Base-by-base conservation (phyloP, 306 rosid species). In the Prunus campanulata region DNA sequence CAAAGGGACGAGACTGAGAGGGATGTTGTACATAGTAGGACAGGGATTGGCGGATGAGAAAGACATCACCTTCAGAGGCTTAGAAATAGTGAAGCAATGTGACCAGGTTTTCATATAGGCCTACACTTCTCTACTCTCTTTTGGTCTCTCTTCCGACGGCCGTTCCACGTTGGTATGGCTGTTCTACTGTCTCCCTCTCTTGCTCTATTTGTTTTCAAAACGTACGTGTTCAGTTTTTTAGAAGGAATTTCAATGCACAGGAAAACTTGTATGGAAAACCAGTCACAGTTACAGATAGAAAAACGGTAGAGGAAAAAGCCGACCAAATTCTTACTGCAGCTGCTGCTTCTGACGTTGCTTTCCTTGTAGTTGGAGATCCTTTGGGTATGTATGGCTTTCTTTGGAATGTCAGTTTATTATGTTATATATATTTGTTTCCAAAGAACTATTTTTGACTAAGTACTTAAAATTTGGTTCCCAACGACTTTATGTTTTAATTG, bases 101-200 rank as follows among this genome's bases (percentile, higher is more conserved):
- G 42, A 35, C 42, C 42, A 35, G 42, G 42, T 35, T 35, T 5
- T 35, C 42, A 5, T 35, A 35, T 1, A 24, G 42, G 8, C 42
- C 42, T 35, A 35, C 42, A 35, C 42, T 35, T 30, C 35, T 3
- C 35, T 35, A 35, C 42, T 35, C 42, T 35, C 42, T 5, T 35
- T 35, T 35, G 42, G 42, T 35, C 42, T 35, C 8, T 35, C 42
- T 35, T 35, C 42, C 42, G n/a, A 86, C 25, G 98, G 96, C 44
- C 88, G 90, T 63, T 88, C 96, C 75, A 84, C 87, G 14, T 77
- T 94, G 81, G 96, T 86, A 79, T 51, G 19, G 6, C 20, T 13
- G 1, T 47, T 68, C 16, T 16, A 8, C 42, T 50, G 25, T 11
- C 24, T 55, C 64, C 5, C 63, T 57, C 32, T 59, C 1, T 10